phyloP scores from a whole-genome alignment of 1,139 yeast species.

The Debaryomycetaceae sp. region DNA sequence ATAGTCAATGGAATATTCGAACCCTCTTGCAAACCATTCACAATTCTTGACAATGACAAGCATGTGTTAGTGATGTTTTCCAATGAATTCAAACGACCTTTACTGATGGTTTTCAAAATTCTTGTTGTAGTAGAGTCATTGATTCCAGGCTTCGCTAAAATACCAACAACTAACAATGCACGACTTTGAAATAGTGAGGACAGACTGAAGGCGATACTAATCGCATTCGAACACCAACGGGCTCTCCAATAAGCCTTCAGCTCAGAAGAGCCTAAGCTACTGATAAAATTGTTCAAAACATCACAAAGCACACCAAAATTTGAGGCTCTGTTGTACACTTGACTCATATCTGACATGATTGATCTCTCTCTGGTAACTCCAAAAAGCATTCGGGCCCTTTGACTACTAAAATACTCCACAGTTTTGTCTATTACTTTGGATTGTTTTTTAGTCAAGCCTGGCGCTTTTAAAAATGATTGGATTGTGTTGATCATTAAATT shows the following conservation, averaged over 20 bases:
- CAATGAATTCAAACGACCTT: slow-evolving; percentile 27
- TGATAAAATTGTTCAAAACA: slow-evolving; percentile 51
- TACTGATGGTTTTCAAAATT: slow-evolving; percentile 32
- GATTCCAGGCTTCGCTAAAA: slow-evolving; percentile 61
- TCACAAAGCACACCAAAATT: slow-evolving; percentile 67
- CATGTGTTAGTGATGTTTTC: slow-evolving; percentile 35
- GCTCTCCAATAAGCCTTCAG: slow-evolving; percentile 61
- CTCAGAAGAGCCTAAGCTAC: slow-evolving; percentile 49
- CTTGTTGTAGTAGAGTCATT: slow-evolving; percentile 57
- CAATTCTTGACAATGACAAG: slow-evolving; percentile 56
- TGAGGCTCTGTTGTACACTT: slow-evolving; percentile 45
- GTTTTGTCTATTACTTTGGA: slow-evolving; percentile 47
- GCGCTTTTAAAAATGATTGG: slow-evolving; percentile 67
- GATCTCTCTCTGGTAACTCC: slow-evolving; percentile 71
- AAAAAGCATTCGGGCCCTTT: slow-evolving; percentile 70
- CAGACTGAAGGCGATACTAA: slow-evolving; percentile 60
- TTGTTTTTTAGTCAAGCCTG: slow-evolving; percentile 45
- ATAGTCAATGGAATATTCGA: slow-evolving; percentile 56
- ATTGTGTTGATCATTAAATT: slow-evolving; percentile 65
- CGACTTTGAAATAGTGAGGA: slow-evolving; percentile 68
- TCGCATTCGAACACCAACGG: slow-evolving; percentile 66
- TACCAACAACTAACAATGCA: slow-evolving; percentile 71
- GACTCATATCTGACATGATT: slow-evolving; percentile 30
- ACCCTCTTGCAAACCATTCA: slow-evolving; percentile 56
- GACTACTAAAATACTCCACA: slow-evolving; percentile 62